A percentile compares a stretch with the other conserved stretches of the same genome.
phyloP scores from a whole-genome alignment of 106 monocot species.

The Hemerocallis citrina region DNA sequence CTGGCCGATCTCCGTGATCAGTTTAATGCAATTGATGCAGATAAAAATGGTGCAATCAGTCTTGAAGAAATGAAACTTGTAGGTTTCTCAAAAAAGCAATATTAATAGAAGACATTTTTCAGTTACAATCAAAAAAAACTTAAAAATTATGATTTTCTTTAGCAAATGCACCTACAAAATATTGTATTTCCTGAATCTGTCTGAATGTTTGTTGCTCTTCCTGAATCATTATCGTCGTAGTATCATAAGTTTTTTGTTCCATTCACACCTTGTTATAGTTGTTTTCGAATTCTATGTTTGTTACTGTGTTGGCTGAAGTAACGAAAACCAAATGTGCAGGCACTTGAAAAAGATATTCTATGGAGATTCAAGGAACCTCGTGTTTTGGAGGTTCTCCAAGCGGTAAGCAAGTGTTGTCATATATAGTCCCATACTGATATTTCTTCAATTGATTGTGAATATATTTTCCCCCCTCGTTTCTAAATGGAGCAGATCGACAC shows the following conservation, averaged over 20 bases:
- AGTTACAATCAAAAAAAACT: too few species aligned
- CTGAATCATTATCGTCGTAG: too few species aligned
- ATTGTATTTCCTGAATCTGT: too few species aligned
- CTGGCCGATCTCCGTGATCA: conserved; percentile 79
- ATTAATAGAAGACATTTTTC: background rate
- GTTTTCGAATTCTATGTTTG: background rate
- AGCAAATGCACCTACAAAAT: too few species aligned
- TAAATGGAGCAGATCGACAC: conserved; percentile 64
- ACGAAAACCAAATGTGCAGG: conserved; percentile 29
- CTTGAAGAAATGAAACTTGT: conserved; percentile 99
- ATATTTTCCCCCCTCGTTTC: background rate
- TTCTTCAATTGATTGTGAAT: background rate
- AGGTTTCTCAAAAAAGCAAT: conserved; percentile 4
- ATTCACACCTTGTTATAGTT: background rate
- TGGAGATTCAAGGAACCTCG: conserved; percentile 73
- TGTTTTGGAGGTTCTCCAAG: conserved; percentile 77
- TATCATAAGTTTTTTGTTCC: too few species aligned
- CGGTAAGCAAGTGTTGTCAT: conserved; percentile 25
- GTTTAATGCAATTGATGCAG: conserved; percentile 95
- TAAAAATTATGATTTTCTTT: too few species aligned
- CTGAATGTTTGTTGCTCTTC: too few species aligned
- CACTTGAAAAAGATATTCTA: conserved; percentile 79
- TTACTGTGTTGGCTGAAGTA: background rate
- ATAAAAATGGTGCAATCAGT: conserved; percentile 92
- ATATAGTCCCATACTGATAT: background rate